Evolutionary conservation across 192 early-diverging fungal genomes (phyloP).

Genomic region (Coemansia umbellata): DNA sequence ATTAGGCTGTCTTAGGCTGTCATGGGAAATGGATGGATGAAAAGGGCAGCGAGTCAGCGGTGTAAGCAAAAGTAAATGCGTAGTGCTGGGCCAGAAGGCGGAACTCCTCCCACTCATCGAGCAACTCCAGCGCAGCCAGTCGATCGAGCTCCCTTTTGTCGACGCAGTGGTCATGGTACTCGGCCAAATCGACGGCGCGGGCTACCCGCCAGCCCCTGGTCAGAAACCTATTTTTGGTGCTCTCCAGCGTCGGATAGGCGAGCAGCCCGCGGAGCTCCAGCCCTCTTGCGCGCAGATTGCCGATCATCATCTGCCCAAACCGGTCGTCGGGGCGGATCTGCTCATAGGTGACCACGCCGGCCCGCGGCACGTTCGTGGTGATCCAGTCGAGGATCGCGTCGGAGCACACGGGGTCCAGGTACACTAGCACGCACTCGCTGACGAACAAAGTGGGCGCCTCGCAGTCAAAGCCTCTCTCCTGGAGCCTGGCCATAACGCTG

Average conservation of each 20-base stretch:
- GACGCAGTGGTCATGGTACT: constrained; percentile 25
- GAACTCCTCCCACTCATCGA: constrained; percentile 95
- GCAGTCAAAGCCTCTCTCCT: constrained; percentile 46
- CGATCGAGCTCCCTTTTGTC: constrained; percentile 38
- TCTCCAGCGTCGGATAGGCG: constrained; percentile 68
- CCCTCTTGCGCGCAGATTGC: constrained; percentile 72
- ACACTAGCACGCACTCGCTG: constrained; percentile 93
- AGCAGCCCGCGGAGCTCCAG: constrained; percentile 76
- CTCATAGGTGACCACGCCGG: constrained; percentile 79
- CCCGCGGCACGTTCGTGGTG: constrained; percentile 40
- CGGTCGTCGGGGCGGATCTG: constrained; percentile 87
- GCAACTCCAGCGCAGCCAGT: constrained; percentile 70
- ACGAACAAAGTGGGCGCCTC: constrained; percentile 76
- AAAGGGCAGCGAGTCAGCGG: constrained; percentile 5
- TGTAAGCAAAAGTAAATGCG: constrained; percentile 72
- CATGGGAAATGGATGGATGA: constrained; percentile 25
- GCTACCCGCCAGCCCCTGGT: constrained; percentile 58
- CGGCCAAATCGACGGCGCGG: constrained; percentile 55
- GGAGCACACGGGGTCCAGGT: constrained; percentile 66
- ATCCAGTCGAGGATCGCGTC: constrained; percentile 72
- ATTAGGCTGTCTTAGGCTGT: too few species aligned
- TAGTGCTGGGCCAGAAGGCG: constrained; percentile 78
- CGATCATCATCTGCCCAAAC: constrained; percentile 91
- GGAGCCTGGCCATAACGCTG: constrained; percentile 58
- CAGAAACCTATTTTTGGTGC: constrained; percentile 66